Conservation (phyloP, 2,329 filamentous ascomycete genomes). For the Rhytidhysteron rufulum region DNA sequence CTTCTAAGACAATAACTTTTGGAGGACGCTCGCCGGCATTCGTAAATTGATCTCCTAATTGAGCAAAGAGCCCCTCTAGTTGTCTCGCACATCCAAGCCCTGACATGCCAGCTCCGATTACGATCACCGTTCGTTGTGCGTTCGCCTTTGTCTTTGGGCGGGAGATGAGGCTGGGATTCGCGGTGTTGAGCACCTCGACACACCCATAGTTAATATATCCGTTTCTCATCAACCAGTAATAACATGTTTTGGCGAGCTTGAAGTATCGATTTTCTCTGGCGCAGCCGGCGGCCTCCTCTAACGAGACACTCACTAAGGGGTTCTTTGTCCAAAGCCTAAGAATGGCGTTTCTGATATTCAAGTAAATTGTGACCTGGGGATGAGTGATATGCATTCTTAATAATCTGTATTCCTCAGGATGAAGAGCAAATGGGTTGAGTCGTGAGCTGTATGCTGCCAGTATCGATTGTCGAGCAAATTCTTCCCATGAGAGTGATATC, state of each 20-base stretch:
- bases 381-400: conserved; percentile 79
- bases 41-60: conserved; percentile 67
- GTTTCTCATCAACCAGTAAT: conserved; percentile 84
- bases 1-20: conserved; percentile 78
- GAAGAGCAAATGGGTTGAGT: conserved; percentile 83
- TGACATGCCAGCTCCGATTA: conserved; percentile 92
- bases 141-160: conserved; percentile 39
- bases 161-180: conserved; percentile 28
- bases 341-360: conserved; percentile 95
- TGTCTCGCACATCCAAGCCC: conserved; percentile 90
- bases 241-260: conserved; percentile 80
- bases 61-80: conserved; percentile 77
- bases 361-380: conserved; percentile 86
- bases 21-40: conserved; percentile 66
- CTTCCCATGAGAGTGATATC: conserved; percentile 62
- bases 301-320: conserved; percentile 74
- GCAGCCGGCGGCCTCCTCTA: conserved; percentile 85
- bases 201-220: conserved; percentile 98
- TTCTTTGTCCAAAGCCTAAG: conserved; percentile 85
- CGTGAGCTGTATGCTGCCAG: conserved; percentile 84
- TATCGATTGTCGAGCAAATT: conserved; percentile 90
- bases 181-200: conserved; percentile 61
- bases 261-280: conserved; percentile 86
- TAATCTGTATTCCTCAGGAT: conserved; percentile 77
- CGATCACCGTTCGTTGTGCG: conserved; percentile 69